Evolutionary conservation across 176 grass and related monocot genomes (phyloP).

Genomic region (Carex kokanica): DNA sequence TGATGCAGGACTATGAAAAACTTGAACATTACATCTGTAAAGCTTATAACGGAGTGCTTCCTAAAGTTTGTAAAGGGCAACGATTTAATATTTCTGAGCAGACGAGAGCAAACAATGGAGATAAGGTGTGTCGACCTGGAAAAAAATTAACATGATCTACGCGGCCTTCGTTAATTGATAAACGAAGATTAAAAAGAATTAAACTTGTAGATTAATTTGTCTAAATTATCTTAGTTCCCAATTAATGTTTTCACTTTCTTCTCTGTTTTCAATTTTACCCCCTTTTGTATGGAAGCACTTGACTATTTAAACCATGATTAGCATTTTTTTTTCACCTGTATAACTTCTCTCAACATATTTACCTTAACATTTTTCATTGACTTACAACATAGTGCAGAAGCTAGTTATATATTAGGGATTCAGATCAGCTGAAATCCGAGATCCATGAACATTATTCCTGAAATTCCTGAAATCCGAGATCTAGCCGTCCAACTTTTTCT

Average conservation of each 20-base stretch:
- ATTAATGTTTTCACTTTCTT: not conserved
- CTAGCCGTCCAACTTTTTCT: no score
- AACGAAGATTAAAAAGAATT: not conserved
- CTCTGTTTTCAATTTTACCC: not conserved
- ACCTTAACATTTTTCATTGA: no score
- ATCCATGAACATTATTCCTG: no score
- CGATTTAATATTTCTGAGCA: slow-evolving; percentile 39
- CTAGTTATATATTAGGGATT: no score
- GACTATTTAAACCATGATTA: not conserved
- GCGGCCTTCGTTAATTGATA: slow-evolving; percentile 13
- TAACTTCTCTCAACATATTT: not conserved
- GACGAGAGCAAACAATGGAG: slow-evolving; percentile 36
- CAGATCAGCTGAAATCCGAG: no score
- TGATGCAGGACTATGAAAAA: slow-evolving; percentile 66
- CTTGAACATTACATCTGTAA: slow-evolving; percentile 72
- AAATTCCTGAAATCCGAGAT: no score
- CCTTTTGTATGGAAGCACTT: not conserved
- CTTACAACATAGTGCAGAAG: no score
- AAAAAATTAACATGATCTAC: slow-evolving; percentile 16
- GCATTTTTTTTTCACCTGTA: not conserved
- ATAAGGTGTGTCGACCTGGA: slow-evolving; percentile 52
- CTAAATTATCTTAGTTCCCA: not conserved
- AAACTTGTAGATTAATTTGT: not conserved
- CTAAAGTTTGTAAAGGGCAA: slow-evolving; percentile 54
- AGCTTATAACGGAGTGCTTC: slow-evolving; percentile 57